Base-by-base conservation (phyloP, 2,329 filamentous ascomycete species). In the Pseudopyrenochaeta lycopersici region DNA sequence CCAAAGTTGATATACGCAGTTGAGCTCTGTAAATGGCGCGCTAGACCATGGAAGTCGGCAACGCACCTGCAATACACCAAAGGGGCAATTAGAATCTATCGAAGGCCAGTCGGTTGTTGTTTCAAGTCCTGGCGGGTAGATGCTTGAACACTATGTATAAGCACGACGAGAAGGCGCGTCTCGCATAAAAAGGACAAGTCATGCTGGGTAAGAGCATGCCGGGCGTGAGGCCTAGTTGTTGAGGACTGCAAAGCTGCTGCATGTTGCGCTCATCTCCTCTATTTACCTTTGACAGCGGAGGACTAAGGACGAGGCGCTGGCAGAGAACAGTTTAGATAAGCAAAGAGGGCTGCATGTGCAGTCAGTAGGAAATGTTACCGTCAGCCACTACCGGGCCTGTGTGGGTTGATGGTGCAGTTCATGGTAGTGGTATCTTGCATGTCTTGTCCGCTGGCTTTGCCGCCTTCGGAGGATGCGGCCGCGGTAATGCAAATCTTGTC, bases 181-280 rank as follows among this genome's bases (percentile, higher is more conserved):
- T 52, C 23, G 46, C 49, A 56, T 42, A 48, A 36, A 52, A 42
- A 61, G 30, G 27, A 53, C 52, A 51, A 47, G 49, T 52, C 55
- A 47, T 52, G 54, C 53, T 60, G 49, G 51, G 56, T 57, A 52
- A 62, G 39, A 42, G 31, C 43, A 43, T 61, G 47, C 47, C 41
- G 32, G n/a, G 29, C 43, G 17, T 46, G 33, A 46, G 7, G 50
- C 42, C 23, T 50, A 46, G 50, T 50, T 53, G 32, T 39, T 29
- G 17, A 40, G 49, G 54, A 54, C 51, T 40, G 15, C 49, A 59
- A 32, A 39, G 21, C 20, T 31, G 45, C 55, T 60, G 57, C 52
- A 62, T 52, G 38, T 44, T 63, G 66, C 66, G 67, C 66, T 58
- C 50, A 65, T 65, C 64, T 69, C 61, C 64, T 60, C 52, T 32